Evolutionary conservation across 2,329 filamentous ascomycete genomes (phyloP).

Genomic region (Diplocarpon rosae): DNA sequence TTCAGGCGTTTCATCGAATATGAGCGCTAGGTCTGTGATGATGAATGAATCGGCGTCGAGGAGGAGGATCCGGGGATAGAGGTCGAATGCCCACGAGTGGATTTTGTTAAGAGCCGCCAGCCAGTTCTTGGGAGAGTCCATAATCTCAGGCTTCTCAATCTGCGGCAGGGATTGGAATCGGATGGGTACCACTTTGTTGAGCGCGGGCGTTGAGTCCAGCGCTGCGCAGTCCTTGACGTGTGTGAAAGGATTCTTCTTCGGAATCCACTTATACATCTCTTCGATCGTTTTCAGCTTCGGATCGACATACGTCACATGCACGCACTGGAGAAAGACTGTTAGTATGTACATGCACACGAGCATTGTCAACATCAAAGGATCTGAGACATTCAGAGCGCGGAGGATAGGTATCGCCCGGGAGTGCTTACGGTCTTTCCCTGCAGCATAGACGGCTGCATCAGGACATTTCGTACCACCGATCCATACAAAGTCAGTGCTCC

Average conservation of each 20-base stretch:
- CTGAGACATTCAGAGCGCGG: no score
- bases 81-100: constrained; percentile 8
- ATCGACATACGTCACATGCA: constrained; percentile 7
- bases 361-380: no score
- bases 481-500: constrained; percentile 6
- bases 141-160: constrained; percentile 6
- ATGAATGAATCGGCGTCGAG: constrained; percentile 8
- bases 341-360: neutral
- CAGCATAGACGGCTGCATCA: constrained; percentile 1
- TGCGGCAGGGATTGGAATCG: constrained; percentile 2
- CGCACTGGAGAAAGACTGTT: neutral
- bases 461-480: constrained; percentile 7
- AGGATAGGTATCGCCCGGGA: no score
- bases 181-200: constrained; percentile 5
- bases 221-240: constrained; percentile 2
- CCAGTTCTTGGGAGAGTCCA: constrained; percentile 4
- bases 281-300: constrained; percentile 2
- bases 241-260: constrained; percentile 3
- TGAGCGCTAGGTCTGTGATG: constrained; percentile 3
- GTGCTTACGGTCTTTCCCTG: neutral
- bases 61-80: constrained; percentile 7
- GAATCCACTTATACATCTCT: constrained; percentile 9
- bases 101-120: constrained; percentile 8
- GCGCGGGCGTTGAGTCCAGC: neutral
- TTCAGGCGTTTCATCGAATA: constrained; percentile 3